Evolutionary conservation across 495 filamentous ascomycete genomes (phyloP).

Genomic region (Bryoglossum gracile): DNA sequence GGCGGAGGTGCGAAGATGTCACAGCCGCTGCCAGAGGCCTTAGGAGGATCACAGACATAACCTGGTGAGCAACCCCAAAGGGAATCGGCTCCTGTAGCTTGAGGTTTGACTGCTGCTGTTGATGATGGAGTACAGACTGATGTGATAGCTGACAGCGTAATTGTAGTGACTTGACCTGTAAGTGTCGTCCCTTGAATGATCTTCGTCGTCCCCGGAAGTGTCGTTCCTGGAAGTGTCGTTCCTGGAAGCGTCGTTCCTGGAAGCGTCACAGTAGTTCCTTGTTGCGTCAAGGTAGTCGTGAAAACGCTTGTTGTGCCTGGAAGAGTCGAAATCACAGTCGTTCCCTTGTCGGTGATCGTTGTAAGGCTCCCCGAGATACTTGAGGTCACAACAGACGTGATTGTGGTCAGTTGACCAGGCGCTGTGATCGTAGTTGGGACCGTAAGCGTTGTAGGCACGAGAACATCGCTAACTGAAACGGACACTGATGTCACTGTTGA

Average conservation of each 20-base stretch:
- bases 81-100: slow-evolving; percentile 24
- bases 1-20: slow-evolving; percentile 48
- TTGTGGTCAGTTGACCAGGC: background rate
- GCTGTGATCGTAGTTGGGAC: background rate
- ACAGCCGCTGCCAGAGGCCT: slow-evolving; percentile 41
- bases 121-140: slow-evolving; percentile 24
- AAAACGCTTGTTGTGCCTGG: background rate
- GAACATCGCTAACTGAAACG: background rate
- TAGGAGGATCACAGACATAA: slow-evolving; percentile 47
- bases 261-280: slow-evolving; percentile 5
- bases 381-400: background rate
- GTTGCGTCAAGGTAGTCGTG: background rate
- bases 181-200: background rate
- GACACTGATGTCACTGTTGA: background rate
- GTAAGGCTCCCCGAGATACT: background rate
- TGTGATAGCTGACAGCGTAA: slow-evolving; percentile 12
- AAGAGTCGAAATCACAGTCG: background rate
- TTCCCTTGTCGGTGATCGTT: background rate
- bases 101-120: slow-evolving; percentile 15
- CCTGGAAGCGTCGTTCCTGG: background rate
- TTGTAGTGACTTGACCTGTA: slow-evolving; percentile 5
- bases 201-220: background rate
- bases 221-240: slow-evolving; percentile 4
- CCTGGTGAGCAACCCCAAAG: slow-evolving; percentile 58
- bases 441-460: background rate